Conservation (phyloP, 2,329 filamentous ascomycete genomes). For the Mycosphaerella arachidis region DNA sequence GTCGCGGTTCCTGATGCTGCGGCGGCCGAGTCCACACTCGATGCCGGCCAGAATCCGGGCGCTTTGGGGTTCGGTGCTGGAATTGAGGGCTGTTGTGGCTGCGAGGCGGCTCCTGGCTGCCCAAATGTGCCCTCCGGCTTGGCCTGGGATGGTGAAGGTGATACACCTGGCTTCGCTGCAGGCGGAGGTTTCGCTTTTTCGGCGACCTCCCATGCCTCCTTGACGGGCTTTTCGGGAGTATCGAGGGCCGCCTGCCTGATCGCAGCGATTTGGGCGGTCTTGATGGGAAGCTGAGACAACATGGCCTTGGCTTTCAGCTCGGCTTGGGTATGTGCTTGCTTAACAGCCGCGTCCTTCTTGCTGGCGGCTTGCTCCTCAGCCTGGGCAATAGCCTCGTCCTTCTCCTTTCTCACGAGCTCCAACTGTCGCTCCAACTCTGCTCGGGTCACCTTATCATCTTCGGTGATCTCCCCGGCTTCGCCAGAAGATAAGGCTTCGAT, state of each 20-base stretch:
- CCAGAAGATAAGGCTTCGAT: slow-evolving; percentile 9
- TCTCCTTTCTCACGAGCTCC: slow-evolving; percentile 26
- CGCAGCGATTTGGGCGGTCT: slow-evolving; percentile 64
- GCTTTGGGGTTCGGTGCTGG: slow-evolving; percentile 20
- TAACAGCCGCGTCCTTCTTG: slow-evolving; percentile 31
- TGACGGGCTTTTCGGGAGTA: slow-evolving; percentile 77
- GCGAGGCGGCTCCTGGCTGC: slow-evolving; percentile 16
- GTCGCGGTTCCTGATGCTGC: slow-evolving; percentile 4
- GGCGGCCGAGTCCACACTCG: slow-evolving; percentile 3
- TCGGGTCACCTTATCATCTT: slow-evolving; percentile 15
- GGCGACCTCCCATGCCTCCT: slow-evolving; percentile 79
- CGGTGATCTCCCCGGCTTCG: slow-evolving; percentile 5
- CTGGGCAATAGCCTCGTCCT: slow-evolving; percentile 29
- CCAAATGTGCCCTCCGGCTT: slow-evolving; percentile 16
- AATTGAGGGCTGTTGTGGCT: slow-evolving; percentile 1
- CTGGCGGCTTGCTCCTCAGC: background rate
- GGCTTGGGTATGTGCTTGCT: slow-evolving; percentile 18
- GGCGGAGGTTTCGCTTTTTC: slow-evolving; percentile 51
- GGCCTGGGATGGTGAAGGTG: slow-evolving; percentile 12
- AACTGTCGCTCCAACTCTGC: slow-evolving; percentile 26
- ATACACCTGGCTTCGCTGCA: slow-evolving; percentile 12
- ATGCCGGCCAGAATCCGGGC: slow-evolving; percentile 11
- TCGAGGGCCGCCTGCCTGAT: slow-evolving; percentile 76
- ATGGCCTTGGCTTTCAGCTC: slow-evolving; percentile 40
- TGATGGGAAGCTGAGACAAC: slow-evolving; percentile 64